Evolutionary conservation across 1,139 yeast species (phyloP).

Genomic region (Yamadazyma taylorii): DNA sequence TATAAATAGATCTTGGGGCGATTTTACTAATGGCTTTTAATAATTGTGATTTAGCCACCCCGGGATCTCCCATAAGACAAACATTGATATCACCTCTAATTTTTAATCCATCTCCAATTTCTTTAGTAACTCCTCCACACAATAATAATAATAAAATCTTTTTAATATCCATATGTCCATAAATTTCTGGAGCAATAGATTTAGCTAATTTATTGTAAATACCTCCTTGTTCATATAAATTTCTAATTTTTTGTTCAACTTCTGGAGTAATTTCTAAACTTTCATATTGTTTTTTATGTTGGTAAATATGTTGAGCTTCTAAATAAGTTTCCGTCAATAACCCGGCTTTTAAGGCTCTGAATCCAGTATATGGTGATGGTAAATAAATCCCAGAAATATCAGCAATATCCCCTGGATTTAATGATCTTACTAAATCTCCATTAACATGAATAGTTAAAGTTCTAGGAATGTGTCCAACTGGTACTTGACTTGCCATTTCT

Average conservation of each 20-base stretch:
- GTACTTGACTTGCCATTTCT: conserved; percentile 94
- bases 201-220: conserved; percentile 78
- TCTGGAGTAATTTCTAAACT: conserved; percentile 58
- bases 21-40: conserved; percentile 88
- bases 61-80: conserved; percentile 99
- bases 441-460: conserved; percentile 79
- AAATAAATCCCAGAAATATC: conserved; percentile 89
- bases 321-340: conserved; percentile 89
- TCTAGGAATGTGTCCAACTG: conserved; percentile 97
- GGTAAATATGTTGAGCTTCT: conserved; percentile 82
- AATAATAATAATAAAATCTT: conserved; percentile 81
- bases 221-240: conserved; percentile 56
- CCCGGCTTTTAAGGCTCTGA: conserved; percentile 89
- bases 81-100: conserved; percentile 97
- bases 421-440: conserved; percentile 83
- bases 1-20: conserved; percentile 96
- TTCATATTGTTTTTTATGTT: conserved; percentile 88
- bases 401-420: conserved; percentile 93
- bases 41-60: conserved; percentile 98
- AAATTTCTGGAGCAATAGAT: conserved; percentile 97
- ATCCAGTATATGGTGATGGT: conserved; percentile 96
- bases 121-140: conserved; percentile 95
- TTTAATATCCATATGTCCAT: conserved; percentile 90
- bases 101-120: conserved; percentile 93
- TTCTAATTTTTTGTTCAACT: conserved; percentile 54